Evolutionary conservation across 352 stramenopile genomes (phyloP), one percentile per base, ranked within the genome.

Genomic region (Pythium plurisporium): DNA sequence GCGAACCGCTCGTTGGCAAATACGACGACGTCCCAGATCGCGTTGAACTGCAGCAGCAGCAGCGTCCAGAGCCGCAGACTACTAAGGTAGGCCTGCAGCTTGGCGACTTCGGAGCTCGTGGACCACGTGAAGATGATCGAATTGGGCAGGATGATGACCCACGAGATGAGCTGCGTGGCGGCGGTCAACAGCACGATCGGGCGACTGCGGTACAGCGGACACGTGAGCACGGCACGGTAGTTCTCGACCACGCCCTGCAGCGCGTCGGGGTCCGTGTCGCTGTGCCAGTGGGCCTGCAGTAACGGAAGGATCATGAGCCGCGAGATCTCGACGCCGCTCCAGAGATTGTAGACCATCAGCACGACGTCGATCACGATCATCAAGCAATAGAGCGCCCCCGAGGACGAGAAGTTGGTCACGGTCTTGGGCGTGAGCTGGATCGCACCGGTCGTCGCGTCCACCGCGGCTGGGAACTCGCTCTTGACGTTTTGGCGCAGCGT

Each of bases 21-120:
- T 0, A 67, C 70, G n/a, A 72, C 55, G 4, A 64, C 2, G 26
- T 55, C 43, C 79, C 76, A 89, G 8, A 79, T 7, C 15, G 69
- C 10, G 25, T 75, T 75, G 20, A 80, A 1, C 31, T 70, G 48
- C 33, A 66, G 75, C 4, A 71, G 31, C 5, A 82, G 67, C 10
- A 89, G 42, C 62, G 82, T 74, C 79, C 76, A 89, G 5, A 79
- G 43, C 11, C 76, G 74, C 9, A 76, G 37, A 47, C 46, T 70
- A 10, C 62, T 65, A 2, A 86, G 43, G 4, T 75, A 65, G 0
- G 51, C 62, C 34, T 74, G 40, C 12, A 66, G 12, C n/a, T 63
- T 62, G 26, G 56, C 57, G 43, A 10, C 14, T 12, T 53, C 34
- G 1, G 53, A 45, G 15, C 49, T 15, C 20, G 64, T 51, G 55